A percentile compares a stretch with the other conserved stretches of the same genome.
Evolutionary conservation across 2,329 filamentous ascomycete species (phyloP).

Genomic region (Tympanopsis confertula): DNA sequence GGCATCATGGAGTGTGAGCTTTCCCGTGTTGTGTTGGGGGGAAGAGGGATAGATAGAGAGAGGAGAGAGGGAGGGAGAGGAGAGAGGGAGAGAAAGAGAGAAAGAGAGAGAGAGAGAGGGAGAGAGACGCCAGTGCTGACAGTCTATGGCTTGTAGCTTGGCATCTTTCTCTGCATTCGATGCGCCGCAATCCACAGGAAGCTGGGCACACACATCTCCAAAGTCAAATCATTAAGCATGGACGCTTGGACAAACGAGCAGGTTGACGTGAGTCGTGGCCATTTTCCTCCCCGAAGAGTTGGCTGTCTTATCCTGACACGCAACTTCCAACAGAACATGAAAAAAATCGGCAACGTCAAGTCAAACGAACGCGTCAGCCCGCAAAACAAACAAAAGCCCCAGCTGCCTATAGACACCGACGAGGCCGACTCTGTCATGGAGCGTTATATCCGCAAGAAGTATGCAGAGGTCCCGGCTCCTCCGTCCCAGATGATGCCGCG

Average conservation of each 20-base stretch:
- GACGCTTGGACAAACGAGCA: constrained; percentile 94
- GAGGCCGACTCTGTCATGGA: constrained; percentile 93
- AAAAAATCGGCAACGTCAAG: constrained; percentile 71
- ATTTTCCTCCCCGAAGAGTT: no score
- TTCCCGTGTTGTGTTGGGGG: no score
- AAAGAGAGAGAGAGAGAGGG: no score
- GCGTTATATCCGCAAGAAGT: constrained; percentile 88
- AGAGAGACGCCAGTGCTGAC: no score
- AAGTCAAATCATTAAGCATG: constrained; percentile 98
- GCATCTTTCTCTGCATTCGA: constrained; percentile 94
- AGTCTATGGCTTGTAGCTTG: constrained; percentile 54
- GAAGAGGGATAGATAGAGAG: no score
- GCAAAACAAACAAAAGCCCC: constrained; percentile 65
- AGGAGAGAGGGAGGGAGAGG: no score
- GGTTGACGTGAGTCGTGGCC: constrained; percentile 83
- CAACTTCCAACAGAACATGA: constrained; percentile 70
- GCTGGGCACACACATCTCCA: constrained; percentile 92
- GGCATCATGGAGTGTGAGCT: no score
- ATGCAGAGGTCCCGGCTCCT: constrained; percentile 36
- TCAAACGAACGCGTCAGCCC: constrained; percentile 89
- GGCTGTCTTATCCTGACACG: no score
- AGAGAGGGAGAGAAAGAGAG: no score
- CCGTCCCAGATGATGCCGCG: constrained; percentile 31
- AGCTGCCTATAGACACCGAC: constrained; percentile 80
- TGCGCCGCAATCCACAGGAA: constrained; percentile 93